Evolutionary conservation across 345 rosid genomes (phyloP).

Genomic region (Cardamine resedifolia): DNA sequence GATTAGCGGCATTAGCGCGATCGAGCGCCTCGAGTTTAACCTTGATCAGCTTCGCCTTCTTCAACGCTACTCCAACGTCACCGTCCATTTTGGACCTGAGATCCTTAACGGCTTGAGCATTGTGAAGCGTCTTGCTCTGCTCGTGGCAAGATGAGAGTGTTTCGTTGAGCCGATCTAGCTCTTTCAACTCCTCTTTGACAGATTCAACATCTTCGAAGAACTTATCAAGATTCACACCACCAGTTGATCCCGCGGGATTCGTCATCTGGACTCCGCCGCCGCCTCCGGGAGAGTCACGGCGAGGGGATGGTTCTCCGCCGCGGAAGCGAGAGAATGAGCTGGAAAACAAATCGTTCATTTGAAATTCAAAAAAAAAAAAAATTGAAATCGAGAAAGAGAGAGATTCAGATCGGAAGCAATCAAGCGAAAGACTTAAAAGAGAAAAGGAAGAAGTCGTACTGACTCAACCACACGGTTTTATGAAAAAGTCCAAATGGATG

Average conservation of each 20-base stretch:
- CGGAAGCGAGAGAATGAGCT: conserved; percentile 67
- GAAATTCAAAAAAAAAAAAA: background rate
- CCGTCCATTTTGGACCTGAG: conserved; percentile 78
- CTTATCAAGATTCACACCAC: conserved; percentile 72
- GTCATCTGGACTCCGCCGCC: conserved; percentile 35
- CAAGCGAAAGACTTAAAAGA: background rate
- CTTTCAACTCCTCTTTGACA: conserved; percentile 70
- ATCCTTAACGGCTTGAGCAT: conserved; percentile 73
- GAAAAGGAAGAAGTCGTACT: conserved; percentile 21
- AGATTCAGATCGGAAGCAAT: conserved; percentile 23
- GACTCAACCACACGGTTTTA: conserved; percentile 24
- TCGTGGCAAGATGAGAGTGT: conserved; percentile 72
- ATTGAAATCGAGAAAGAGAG: background rate
- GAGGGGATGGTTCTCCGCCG: conserved; percentile 48
- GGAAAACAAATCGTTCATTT: conserved; percentile 81
- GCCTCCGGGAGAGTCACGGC: conserved; percentile 21
- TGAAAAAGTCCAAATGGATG: conserved; percentile 12
- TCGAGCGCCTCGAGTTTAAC: conserved; percentile 84
- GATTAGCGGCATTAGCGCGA: conserved; percentile 80
- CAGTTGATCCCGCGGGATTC: conserved; percentile 38
- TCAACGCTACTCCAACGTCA: conserved; percentile 72
- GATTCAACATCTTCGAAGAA: conserved; percentile 89
- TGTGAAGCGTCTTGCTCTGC: conserved; percentile 85
- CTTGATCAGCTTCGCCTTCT: conserved; percentile 80
- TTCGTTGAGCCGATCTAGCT: conserved; percentile 62